Conservation (phyloP, 768 basidiomycete species). For the Lactifluus piperatus region DNA sequence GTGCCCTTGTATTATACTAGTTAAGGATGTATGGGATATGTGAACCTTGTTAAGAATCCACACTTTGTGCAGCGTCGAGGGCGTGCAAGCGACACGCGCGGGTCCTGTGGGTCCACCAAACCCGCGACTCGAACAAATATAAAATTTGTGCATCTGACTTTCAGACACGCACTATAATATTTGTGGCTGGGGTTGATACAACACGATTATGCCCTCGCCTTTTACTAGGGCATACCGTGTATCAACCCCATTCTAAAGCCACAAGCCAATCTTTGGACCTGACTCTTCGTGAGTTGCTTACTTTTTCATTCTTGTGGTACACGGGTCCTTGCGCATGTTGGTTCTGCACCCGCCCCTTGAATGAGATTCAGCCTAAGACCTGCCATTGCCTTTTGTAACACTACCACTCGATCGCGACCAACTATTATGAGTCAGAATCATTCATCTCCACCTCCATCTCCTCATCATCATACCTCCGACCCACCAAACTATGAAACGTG, state of each 20-base stretch:
- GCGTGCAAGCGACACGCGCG: no score
- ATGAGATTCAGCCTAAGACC: constrained; percentile 9
- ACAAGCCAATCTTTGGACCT: constrained; percentile 16
- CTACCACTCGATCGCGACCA: neutral
- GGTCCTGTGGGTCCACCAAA: no score
- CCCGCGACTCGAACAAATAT: constrained; percentile 10
- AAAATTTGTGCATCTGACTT: neutral
- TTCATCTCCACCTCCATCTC: neutral
- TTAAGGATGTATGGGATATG: neutral
- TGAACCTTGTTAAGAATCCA: no score
- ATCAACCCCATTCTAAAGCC: constrained; percentile 24
- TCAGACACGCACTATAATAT: neutral
- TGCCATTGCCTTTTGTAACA: neutral
- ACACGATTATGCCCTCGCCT: constrained; percentile 50
- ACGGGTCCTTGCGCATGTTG: no score
- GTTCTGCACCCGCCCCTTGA: no score
- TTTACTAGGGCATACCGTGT: constrained; percentile 63
- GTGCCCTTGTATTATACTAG: neutral
- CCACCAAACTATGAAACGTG: constrained; percentile 39
- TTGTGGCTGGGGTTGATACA: constrained; percentile 12
- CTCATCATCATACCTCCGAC: neutral
- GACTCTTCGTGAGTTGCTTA: constrained; percentile 18
- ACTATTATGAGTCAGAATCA: neutral
- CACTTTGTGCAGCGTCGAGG: no score
- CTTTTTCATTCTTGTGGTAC: neutral